Percentiles rank a stretch among this genome's conserved stretches.
These are phyloP conservation scores for Phoenix roebelenii DNA, from an alignment of 176 grass and related monocot genomes.

Conservation along the genomic window DNA sequence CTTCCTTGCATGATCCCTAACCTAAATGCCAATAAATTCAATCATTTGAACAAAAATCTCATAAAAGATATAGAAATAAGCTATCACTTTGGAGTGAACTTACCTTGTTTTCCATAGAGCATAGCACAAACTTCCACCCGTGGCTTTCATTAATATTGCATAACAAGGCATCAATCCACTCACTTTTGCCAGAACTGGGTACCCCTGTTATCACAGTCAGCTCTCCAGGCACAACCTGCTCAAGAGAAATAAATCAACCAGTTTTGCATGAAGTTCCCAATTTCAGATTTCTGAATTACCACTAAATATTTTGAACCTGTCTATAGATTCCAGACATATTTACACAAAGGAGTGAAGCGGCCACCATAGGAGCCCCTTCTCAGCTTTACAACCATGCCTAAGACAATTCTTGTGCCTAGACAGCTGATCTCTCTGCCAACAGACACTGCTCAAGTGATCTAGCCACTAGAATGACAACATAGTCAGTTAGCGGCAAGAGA, in stretches of 20 bases:
- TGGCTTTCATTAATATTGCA: conserved; percentile 69
- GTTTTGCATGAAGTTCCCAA: too few relatives aligned
- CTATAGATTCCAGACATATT: too few relatives aligned
- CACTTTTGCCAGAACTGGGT: conserved; percentile 96
- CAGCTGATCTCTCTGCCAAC: too few relatives aligned
- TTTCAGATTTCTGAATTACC: too few relatives aligned
- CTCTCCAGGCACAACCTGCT: conserved; percentile 80
- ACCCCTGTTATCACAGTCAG: conserved; percentile 89
- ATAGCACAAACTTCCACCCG: conserved; percentile 93
- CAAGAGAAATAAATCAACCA: conserved; percentile 3
- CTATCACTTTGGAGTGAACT: conserved; percentile 1
- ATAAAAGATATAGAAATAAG: background rate
- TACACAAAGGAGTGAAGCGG: too few relatives aligned
- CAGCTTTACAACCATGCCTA: too few relatives aligned
- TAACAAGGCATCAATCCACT: conserved; percentile 95
- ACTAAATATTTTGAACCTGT: too few relatives aligned
- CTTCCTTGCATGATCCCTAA: conserved; percentile 87
- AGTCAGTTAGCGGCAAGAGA: too few relatives aligned
- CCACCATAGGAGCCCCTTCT: too few relatives aligned
- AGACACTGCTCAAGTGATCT: too few relatives aligned
- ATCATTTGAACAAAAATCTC: background rate
- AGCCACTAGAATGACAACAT: too few relatives aligned
- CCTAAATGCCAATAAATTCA: conserved; percentile 30
- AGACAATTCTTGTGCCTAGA: too few relatives aligned
- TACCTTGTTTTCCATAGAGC: conserved; percentile 96